A percentile compares a stretch with the other conserved stretches of the same genome.
These are phyloP conservation scores for Apiotrichum gamsii DNA, from an alignment of 1,284 basidiomycete species.

Conservation along the genomic window DNA sequence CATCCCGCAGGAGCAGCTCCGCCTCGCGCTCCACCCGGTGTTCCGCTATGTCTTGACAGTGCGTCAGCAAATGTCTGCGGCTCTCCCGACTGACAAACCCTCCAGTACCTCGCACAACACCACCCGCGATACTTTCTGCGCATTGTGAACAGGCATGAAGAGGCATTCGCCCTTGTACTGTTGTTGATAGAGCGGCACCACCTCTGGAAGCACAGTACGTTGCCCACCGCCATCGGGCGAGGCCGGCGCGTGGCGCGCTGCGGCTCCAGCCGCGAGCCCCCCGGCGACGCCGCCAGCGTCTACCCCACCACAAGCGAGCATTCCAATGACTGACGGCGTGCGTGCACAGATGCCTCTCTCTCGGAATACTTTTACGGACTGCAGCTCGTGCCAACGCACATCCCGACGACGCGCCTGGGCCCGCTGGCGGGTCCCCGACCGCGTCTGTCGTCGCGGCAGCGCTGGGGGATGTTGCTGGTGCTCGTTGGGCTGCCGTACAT, in stretches of 20 bases:
- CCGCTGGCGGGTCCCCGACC: conserved; percentile 2
- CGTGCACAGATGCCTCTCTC: conserved; percentile 44
- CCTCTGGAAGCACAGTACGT: conserved; percentile 68
- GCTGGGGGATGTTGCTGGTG: conserved; percentile 63
- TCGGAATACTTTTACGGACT: conserved; percentile 46
- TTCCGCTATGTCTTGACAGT: conserved; percentile 91
- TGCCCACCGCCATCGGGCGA: too few species aligned
- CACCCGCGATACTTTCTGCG: conserved; percentile 89
- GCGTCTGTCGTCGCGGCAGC: conserved; percentile 31
- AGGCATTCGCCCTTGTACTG: conserved; percentile 86
- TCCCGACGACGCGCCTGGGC: conserved; percentile 31
- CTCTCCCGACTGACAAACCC: not conserved
- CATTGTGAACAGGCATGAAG: conserved; percentile 91
- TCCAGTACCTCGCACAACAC: conserved; percentile 85
- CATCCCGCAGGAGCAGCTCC: conserved; percentile 88
- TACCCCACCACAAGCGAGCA: too few species aligned
- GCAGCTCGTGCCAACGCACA: conserved; percentile 17
- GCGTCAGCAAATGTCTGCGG: conserved; percentile 31
- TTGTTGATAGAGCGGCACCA: conserved; percentile 85
- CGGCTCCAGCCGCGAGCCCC: too few species aligned
- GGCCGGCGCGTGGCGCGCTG: too few species aligned
- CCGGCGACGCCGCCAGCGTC: too few species aligned
- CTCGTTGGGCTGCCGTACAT: conserved; percentile 85
- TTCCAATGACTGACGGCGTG: not conserved
- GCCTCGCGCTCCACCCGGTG: conserved; percentile 87